Conservation (phyloP, 1,139 yeast genomes). For the Debaryomyces psychrophilus region DNA sequence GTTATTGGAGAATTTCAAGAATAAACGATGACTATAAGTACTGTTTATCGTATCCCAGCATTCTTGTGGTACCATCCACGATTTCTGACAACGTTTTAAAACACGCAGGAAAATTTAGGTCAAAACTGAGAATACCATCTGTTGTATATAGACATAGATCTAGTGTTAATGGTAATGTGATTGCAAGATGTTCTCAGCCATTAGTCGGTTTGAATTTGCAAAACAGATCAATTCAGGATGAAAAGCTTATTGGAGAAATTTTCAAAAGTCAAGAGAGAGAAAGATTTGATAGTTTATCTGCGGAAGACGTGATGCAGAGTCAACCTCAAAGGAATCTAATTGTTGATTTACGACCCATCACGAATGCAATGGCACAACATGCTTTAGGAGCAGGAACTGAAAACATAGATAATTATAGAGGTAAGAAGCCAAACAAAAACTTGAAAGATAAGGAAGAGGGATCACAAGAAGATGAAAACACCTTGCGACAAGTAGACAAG, state of each 20-base stretch:
- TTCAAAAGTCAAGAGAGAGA: constrained; percentile 54
- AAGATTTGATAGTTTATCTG: constrained; percentile 20
- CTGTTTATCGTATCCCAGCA: constrained; percentile 76
- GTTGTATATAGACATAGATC: constrained; percentile 71
- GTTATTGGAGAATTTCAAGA: constrained; percentile 69
- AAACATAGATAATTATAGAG: constrained; percentile 80
- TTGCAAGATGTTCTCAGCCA: constrained; percentile 91
- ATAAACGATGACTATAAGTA: constrained; percentile 68
- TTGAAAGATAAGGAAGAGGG: constrained; percentile 14
- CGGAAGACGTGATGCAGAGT: constrained; percentile 27
- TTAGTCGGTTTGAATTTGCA: constrained; percentile 83
- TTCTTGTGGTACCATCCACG: constrained; percentile 67
- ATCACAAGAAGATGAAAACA: constrained; percentile 10
- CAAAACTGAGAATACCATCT: constrained; percentile 84
- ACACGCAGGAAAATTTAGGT: constrained; percentile 84
- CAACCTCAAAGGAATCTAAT: constrained; percentile 67
- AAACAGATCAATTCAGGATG: constrained; percentile 89
- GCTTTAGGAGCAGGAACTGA: constrained; percentile 98
- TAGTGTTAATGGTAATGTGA: constrained; percentile 68
- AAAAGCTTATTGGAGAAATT: constrained; percentile 72
- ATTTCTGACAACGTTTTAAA: constrained; percentile 81
- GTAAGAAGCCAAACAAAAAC: constrained; percentile 20
- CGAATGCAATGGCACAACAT: constrained; percentile 96
- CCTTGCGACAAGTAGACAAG: constrained; percentile 47
- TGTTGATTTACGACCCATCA: constrained; percentile 88